phyloP scores from a whole-genome alignment of 139 green algal genomes.

The Bryopsis sp. region DNA sequence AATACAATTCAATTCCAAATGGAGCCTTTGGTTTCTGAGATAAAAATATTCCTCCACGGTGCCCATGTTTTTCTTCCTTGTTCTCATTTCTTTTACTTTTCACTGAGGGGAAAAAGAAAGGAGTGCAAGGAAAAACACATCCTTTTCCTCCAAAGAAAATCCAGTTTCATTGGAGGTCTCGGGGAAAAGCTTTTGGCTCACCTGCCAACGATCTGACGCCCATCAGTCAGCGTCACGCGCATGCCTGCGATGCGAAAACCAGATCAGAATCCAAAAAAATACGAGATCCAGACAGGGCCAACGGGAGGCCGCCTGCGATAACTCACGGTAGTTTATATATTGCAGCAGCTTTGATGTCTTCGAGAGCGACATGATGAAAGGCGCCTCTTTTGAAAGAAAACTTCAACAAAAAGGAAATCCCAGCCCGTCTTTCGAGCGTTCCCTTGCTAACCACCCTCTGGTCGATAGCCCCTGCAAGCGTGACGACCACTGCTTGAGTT shows the following conservation, averaged over 20 bases:
- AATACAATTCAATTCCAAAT: not conserved
- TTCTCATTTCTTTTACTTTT: too few relatives aligned
- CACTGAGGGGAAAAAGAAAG: too few relatives aligned
- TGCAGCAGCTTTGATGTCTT: constrained; percentile 90
- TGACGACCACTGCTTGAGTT: too few relatives aligned
- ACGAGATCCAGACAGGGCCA: not conserved
- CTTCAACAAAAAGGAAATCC: not conserved
- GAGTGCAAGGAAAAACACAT: too few relatives aligned
- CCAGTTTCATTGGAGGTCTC: not conserved
- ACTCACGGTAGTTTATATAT: constrained; percentile 95
- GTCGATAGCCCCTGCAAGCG: too few relatives aligned
- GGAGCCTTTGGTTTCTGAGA: too few relatives aligned
- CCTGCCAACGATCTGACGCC: constrained; percentile 87
- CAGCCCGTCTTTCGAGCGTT: too few relatives aligned
- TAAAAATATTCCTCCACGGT: too few relatives aligned
- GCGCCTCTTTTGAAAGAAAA: not conserved
- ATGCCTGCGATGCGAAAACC: constrained; percentile 54
- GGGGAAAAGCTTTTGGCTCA: constrained; percentile 24
- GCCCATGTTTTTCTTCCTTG: too few relatives aligned
- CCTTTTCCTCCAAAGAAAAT: too few relatives aligned
- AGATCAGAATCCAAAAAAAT: too few relatives aligned
- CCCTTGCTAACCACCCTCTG: too few relatives aligned
- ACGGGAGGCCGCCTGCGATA: not conserved
- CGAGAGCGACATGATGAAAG: constrained; percentile 63
- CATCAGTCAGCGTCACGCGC: constrained; percentile 73